Percentiles rank a stretch among this genome's conserved stretches.
Conservation (phyloP, 1,284 basidiomycete genomes). For the Pyrrhoderma noxium region DNA sequence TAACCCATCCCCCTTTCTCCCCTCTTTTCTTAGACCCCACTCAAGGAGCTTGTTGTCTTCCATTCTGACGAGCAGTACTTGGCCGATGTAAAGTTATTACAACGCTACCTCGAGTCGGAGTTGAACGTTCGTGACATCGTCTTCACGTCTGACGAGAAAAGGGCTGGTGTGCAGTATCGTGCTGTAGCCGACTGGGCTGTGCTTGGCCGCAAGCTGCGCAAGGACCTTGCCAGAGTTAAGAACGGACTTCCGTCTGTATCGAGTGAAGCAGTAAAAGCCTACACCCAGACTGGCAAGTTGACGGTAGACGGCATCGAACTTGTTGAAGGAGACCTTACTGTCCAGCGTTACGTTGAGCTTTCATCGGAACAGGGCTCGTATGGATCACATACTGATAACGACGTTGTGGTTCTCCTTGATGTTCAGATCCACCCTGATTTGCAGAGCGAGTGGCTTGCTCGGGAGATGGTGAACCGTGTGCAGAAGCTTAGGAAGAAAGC, state of each 20-base stretch:
- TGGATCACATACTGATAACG: conserved; percentile 87
- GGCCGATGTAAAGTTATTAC: conserved; percentile 78
- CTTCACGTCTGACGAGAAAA: conserved; percentile 83
- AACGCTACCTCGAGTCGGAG: conserved; percentile 90
- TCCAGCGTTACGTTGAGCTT: conserved; percentile 87
- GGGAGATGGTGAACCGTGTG: conserved; percentile 90
- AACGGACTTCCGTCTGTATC: conserved; percentile 76
- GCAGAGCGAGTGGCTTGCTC: conserved; percentile 80
- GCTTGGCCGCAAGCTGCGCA: conserved; percentile 90
- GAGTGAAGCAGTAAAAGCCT: conserved; percentile 81
- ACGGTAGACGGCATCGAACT: conserved; percentile 88
- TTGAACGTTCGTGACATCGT: conserved; percentile 90
- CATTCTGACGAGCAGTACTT: conserved; percentile 84
- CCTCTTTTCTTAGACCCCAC: conserved; percentile 62
- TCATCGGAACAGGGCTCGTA: conserved; percentile 53
- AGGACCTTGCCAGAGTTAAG: conserved; percentile 88
- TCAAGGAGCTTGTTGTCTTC: conserved; percentile 93
- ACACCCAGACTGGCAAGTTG: conserved; percentile 71
- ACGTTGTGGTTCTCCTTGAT: conserved; percentile 92
- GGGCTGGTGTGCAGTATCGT: conserved; percentile 86
- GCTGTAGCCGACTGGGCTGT: conserved; percentile 95
- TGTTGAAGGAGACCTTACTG: conserved; percentile 82
- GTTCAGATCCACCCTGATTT: conserved; percentile 83
- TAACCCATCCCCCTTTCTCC: neutral
- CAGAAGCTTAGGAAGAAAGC: conserved; percentile 97